phyloP scores from a whole-genome alignment of 2,329 filamentous ascomycete species.

The Escovopsis sp. region DNA sequence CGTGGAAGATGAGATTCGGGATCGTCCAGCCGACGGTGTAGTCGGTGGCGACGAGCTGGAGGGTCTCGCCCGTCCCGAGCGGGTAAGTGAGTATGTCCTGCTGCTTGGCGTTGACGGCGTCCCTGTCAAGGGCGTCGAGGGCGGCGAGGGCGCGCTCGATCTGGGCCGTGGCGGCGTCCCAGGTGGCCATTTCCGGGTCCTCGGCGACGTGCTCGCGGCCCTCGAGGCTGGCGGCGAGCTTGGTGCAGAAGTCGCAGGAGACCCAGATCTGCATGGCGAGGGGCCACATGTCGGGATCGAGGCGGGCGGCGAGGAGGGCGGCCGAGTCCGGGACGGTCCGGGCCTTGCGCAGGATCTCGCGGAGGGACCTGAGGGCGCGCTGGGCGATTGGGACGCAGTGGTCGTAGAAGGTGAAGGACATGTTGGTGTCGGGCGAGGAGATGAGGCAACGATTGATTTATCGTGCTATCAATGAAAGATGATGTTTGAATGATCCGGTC shows the following conservation, averaged over 20 bases:
- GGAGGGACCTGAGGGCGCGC: constrained; percentile 18
- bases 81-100: constrained; percentile 15
- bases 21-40: constrained; percentile 22
- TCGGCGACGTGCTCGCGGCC: constrained; percentile 16
- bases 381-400: constrained; percentile 18
- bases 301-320: constrained; percentile 17
- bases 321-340: constrained; percentile 18
- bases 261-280: constrained; percentile 26
- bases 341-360: constrained; percentile 22
- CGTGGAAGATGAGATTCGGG: background rate
- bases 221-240: constrained; percentile 19
- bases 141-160: constrained; percentile 17
- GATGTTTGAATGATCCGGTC: too few relatives aligned
- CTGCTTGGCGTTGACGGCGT: constrained; percentile 19
- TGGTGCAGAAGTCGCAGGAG: constrained; percentile 15
- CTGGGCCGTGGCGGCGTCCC: constrained; percentile 20
- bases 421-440: constrained; percentile 11
- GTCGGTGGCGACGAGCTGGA: constrained; percentile 13
- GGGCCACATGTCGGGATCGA: constrained; percentile 29
- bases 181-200: constrained; percentile 16
- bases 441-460: background rate
- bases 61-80: constrained; percentile 16
- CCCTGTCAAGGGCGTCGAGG: constrained; percentile 18
- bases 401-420: constrained; percentile 29
- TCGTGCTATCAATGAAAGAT: background rate